Evolutionary conservation across 768 basidiomycete species (phyloP).

Genomic region (Dioszegia hungarica): DNA sequence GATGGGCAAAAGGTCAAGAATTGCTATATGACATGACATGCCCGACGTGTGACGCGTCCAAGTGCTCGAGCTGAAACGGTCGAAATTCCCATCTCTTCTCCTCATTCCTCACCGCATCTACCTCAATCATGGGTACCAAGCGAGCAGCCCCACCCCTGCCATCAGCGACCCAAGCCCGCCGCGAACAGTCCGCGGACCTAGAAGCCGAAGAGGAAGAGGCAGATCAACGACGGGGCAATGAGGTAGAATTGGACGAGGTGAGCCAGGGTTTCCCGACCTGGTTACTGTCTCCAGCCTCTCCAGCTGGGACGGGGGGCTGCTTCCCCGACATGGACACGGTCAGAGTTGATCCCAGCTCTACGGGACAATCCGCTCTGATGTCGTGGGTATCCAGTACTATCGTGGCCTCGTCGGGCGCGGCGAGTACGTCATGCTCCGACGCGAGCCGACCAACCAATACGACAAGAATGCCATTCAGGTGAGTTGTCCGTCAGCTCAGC

Average conservation of each 20-base stretch:
- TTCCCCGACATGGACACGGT: neutral
- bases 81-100: neutral
- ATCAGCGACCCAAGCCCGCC: neutral
- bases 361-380: slow-evolving; percentile 57
- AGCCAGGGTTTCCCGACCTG: too few relatives aligned
- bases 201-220: slow-evolving; percentile 5
- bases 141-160: neutral
- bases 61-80: neutral
- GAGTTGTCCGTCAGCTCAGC: slow-evolving; percentile 13
- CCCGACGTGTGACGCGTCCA: too few relatives aligned
- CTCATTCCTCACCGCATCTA: neutral
- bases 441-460: slow-evolving; percentile 28
- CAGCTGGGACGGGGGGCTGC: too few relatives aligned
- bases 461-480: slow-evolving; percentile 56
- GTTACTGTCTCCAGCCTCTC: too few relatives aligned
- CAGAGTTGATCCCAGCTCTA: slow-evolving; percentile 54
- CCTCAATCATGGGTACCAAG: too few relatives aligned
- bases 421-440: slow-evolving; percentile 56
- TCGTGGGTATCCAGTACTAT: slow-evolving; percentile 84
- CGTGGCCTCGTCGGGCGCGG: slow-evolving; percentile 71
- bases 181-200: neutral
- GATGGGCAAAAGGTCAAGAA: too few relatives aligned
- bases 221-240: slow-evolving; percentile 3
- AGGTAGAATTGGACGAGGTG: neutral
- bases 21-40: neutral